Conservation (phyloP, 225 moss, liverwort and hornwort genomes). For the Physcomitrium patens region DNA sequence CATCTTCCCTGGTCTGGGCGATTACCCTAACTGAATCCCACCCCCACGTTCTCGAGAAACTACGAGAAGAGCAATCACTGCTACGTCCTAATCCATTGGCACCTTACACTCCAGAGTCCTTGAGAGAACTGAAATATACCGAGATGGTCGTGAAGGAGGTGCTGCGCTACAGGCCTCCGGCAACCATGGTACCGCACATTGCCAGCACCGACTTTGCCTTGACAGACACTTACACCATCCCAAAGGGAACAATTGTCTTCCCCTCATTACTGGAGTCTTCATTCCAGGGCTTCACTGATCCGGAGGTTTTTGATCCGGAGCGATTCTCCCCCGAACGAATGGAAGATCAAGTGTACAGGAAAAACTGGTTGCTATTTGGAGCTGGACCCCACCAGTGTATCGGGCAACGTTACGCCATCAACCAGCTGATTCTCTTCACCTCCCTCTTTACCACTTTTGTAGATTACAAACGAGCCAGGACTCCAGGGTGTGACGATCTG, state of each 20-base stretch:
- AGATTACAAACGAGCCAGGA: slow-evolving; percentile 60
- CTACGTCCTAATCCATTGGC: slow-evolving; percentile 38
- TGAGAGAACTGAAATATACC: slow-evolving; percentile 80
- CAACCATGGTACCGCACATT: slow-evolving; percentile 85
- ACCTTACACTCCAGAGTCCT: slow-evolving; percentile 60
- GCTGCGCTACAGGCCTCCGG: slow-evolving; percentile 77
- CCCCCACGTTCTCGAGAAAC: slow-evolving; percentile 59
- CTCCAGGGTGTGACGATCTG: slow-evolving; percentile 76
- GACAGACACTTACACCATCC: slow-evolving; percentile 76
- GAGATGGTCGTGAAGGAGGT: slow-evolving; percentile 90
- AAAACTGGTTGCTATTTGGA: slow-evolving; percentile 86
- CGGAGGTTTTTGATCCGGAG: slow-evolving; percentile 79
- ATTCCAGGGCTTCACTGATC: slow-evolving; percentile 87
- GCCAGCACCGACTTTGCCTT: slow-evolving; percentile 62
- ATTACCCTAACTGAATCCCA: slow-evolving; percentile 62
- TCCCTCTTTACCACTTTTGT: slow-evolving; percentile 66
- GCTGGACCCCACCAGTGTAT: slow-evolving; percentile 88
- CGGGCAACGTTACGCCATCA: slow-evolving; percentile 95
- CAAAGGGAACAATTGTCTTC: slow-evolving; percentile 84
- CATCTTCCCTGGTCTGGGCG: slow-evolving; percentile 90
- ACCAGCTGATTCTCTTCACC: slow-evolving; percentile 78
- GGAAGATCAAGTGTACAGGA: slow-evolving; percentile 78
- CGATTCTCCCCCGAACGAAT: slow-evolving; percentile 69
- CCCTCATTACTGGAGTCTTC: slow-evolving; percentile 88
- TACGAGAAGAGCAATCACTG: slow-evolving; percentile 57